These are phyloP conservation scores for Marsdenia floribunda DNA, from an alignment of 257 asterid species.

Conservation along the genomic window DNA sequence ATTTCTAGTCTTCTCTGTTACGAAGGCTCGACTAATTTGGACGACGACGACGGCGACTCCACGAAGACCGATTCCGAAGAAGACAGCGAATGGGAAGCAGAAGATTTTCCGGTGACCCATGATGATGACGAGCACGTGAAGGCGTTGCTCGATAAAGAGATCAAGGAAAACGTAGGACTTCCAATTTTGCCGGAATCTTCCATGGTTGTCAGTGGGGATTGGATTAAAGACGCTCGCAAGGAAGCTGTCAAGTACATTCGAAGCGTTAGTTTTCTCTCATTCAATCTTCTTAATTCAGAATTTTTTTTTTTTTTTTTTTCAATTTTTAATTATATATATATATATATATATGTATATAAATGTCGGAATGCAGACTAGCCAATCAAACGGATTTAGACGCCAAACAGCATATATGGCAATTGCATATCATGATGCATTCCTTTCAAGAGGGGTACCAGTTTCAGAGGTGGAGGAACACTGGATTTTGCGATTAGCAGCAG, in stretches of 20 bases:
- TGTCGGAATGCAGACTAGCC: slow-evolving; percentile 5
- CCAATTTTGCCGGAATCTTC: slow-evolving; percentile 10
- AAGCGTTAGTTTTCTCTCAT: slow-evolving; percentile 17
- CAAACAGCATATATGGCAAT: slow-evolving; percentile 51
- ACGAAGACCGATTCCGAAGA: too few species aligned
- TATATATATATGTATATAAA: too few species aligned
- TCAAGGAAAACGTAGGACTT: slow-evolving; percentile 12
- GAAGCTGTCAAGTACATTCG: slow-evolving; percentile 48
- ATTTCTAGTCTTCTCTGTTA: slow-evolving; percentile 27
- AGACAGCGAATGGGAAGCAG: slow-evolving; percentile 15
- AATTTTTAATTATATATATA: too few species aligned
- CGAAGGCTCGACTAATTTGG: slow-evolving; percentile 24
- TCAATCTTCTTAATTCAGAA: too few species aligned
- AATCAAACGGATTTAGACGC: slow-evolving; percentile 33
- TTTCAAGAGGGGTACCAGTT: slow-evolving; percentile 24
- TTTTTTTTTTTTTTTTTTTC: neutral
- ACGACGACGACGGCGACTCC: too few species aligned
- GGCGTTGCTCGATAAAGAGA: slow-evolving; percentile 39
- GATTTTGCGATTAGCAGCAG: slow-evolving; percentile 40
- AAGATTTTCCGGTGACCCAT: neutral
- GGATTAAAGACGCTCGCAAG: slow-evolving; percentile 42
- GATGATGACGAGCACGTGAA: slow-evolving; percentile 38
- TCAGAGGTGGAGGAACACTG: slow-evolving; percentile 20
- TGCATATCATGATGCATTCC: slow-evolving; percentile 49
- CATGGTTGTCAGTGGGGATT: slow-evolving; percentile 6